Base-by-base conservation (phyloP, 1,284 basidiomycete species). In the Trichosporon sp. region DNA sequence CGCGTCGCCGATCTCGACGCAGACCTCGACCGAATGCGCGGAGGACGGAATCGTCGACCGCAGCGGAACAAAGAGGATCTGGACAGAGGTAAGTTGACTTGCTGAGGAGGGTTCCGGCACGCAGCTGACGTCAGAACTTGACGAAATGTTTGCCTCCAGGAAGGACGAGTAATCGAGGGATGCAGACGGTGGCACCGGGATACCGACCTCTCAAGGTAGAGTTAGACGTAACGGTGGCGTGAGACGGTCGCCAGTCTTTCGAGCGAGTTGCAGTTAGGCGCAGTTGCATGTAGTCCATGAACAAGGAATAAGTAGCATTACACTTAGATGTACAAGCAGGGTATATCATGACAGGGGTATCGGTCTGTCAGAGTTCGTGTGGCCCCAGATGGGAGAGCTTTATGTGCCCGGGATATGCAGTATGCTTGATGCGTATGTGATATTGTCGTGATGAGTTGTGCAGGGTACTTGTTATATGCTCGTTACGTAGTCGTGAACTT, bases 191-290 rank as follows among this genome's bases (percentile, higher is more conserved):
- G 36, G n/a, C n/a, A n/a, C n/a, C n/a, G n/a, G n/a, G n/a, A n/a
- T n/a, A n/a, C n/a, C n/a, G n/a, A n/a, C n/a, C n/a, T n/a, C n/a
- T n/a, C n/a, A n/a, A n/a, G n/a, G n/a, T n/a, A n/a, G n/a, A n/a
- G n/a, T n/a, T n/a, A n/a, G n/a, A n/a, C 16, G 9, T 4, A n/a
- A 37, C 16, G 10, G 46, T 27, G 16, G 10, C 46, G 5, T 46
- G 6, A 54, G 31, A 23, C 23, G 46, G 62, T 65, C 14, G 69
- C 71, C 64, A 85, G 54, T 81, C 82, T 60, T 80, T 82, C 36
- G 84, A 10, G 4, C 25, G 46, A 13, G 7, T 25, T 13, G 6
- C 9, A 6, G 6, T 11, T 3, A 27, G 27, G 13, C 34, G 4
- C 21, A 5, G 25, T 29, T n/a, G 8, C 25, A 14, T n/a, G 25